Base-by-base conservation (phyloP, 225 moss, liverwort and hornwort species). In the Marchantia polymorpha region DNA sequence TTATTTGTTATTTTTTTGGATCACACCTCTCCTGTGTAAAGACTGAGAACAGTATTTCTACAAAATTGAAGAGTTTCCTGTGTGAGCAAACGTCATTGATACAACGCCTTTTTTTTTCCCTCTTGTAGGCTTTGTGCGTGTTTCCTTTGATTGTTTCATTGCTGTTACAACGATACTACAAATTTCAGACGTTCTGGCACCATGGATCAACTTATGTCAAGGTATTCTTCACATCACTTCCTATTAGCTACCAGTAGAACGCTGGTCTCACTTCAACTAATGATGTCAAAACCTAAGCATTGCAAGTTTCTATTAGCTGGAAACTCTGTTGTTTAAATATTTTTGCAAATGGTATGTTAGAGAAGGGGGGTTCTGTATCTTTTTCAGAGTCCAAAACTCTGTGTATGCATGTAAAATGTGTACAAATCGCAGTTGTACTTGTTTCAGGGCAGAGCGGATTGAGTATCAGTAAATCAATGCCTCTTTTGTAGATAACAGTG, bases 181-280 rank as follows among this genome's bases (percentile, higher is more conserved):
- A 85, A 70, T 70, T 51, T 75, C 31, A 69, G 54, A 85, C 79
- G 5, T 85, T 85, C 48, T 85, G 85, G 81, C 69, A 69, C n/a
- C 63, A 79, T 71, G 59, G 81, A 53, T 70, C 78, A 12, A 74
- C 69, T 56, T 60, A 39, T 56, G 50, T 73, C 12, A 77, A 84
- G 81, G 84, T 81, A 7, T 25, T 51, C 46, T 14, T n/a, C 22
- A 53, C 12, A 64, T 55, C n/a, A 29, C 52, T 29, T 54, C 25
- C 7, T n/a, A 26, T 53, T 73, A 22, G 22, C 6, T 50, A 11
- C 27, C 4, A 27, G 13, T 8, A 61, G 7, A 5, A 39, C 39
- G 39, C 39, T 39, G 39, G 39, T 39, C 39, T 39, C 39, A 39
- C 39, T 39, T 39, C 39, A 39, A 39, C 5, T 39, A 39, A 39